phyloP scores from a whole-genome alignment of 805 yeast genomes.

The Saccharomycopsis olivae region DNA sequence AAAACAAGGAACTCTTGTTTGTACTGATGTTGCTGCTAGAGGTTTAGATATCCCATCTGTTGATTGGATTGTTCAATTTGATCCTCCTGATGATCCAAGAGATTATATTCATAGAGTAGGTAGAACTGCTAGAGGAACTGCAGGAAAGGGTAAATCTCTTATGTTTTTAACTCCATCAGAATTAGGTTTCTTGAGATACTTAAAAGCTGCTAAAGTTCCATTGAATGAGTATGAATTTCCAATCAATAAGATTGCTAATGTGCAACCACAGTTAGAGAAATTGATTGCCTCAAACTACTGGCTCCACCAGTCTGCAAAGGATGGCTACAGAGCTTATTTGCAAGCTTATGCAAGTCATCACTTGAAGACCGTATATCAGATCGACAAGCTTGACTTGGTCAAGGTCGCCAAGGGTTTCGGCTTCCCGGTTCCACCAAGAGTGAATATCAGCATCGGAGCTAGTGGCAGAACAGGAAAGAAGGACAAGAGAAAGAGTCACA shows the following conservation, averaged over 20 bases:
- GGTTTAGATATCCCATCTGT: constrained; percentile 98
- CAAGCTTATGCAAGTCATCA: constrained; percentile 98
- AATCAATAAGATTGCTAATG: constrained; percentile 85
- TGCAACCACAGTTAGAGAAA: constrained; percentile 87
- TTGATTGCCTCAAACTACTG: constrained; percentile 85
- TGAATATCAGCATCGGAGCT: constrained; percentile 90
- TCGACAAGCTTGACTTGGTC: constrained; percentile 85
- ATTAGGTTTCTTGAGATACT: constrained; percentile 85
- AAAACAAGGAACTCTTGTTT: constrained; percentile 80
- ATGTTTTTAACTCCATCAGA: constrained; percentile 95
- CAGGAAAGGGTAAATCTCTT: constrained; percentile 85
- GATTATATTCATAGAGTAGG: constrained; percentile 99
- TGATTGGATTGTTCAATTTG: constrained; percentile 98
- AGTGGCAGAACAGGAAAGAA: constrained; percentile 49
- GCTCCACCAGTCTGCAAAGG: constrained; percentile 92
- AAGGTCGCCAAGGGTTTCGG: constrained; percentile 96
- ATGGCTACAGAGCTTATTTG: constrained; percentile 91
- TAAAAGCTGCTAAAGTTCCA: constrained; percentile 96
- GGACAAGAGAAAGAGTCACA: constrained; percentile 1
- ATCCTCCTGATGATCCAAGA: constrained; percentile 99
- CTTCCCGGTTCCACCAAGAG: constrained; percentile 91
- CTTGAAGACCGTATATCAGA: constrained; percentile 90
- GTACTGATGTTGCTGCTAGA: constrained; percentile 99
- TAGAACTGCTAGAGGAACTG: constrained; percentile 91
- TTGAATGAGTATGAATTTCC: constrained; percentile 97